Evolutionary conservation across 371 early-diverging fungal species (phyloP).

Genomic region (Batkoa obscura): DNA sequence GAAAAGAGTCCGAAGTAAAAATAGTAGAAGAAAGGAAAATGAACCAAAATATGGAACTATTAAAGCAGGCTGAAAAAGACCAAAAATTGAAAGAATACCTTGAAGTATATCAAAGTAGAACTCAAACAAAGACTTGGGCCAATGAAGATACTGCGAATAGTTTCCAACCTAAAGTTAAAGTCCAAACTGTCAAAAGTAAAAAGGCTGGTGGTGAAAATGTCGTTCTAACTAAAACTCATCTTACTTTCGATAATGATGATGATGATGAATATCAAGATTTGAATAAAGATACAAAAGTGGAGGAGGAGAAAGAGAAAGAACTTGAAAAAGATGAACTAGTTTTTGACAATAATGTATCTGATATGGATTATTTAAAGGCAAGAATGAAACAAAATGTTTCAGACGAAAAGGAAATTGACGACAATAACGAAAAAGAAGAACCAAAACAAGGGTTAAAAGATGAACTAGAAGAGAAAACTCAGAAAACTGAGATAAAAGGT

Average conservation of each 20-base stretch:
- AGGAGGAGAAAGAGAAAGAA: slow-evolving; percentile 14
- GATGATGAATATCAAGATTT: slow-evolving; percentile 47
- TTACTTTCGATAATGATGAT: slow-evolving; percentile 38
- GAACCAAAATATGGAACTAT: slow-evolving; percentile 11
- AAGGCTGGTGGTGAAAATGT: slow-evolving; percentile 37
- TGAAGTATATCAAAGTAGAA: slow-evolving; percentile 72
- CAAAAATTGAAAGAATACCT: slow-evolving; percentile 73
- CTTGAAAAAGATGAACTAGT: slow-evolving; percentile 7
- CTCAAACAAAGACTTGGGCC: slow-evolving; percentile 70
- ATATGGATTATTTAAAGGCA: slow-evolving; percentile 44
- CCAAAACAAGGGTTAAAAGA: not conserved
- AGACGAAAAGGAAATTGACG: too few species aligned
- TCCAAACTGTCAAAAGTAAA: slow-evolving; percentile 26
- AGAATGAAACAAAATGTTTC: slow-evolving; percentile 19
- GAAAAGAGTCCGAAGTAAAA: slow-evolving; percentile 9
- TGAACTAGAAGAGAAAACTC: slow-evolving; percentile 10
- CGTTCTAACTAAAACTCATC: slow-evolving; percentile 29
- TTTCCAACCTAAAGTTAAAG: slow-evolving; percentile 17
- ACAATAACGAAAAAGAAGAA: not conserved
- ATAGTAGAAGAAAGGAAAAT: slow-evolving; percentile 11
- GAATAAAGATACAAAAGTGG: slow-evolving; percentile 6
- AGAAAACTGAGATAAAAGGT: slow-evolving; percentile 13
- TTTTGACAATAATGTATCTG: slow-evolving; percentile 18
- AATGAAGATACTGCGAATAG: slow-evolving; percentile 48
- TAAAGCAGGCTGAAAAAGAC: slow-evolving; percentile 23